phyloP scores from a whole-genome alignment of 148 eudicot species.

The Heliamphora exappendiculata region DNA sequence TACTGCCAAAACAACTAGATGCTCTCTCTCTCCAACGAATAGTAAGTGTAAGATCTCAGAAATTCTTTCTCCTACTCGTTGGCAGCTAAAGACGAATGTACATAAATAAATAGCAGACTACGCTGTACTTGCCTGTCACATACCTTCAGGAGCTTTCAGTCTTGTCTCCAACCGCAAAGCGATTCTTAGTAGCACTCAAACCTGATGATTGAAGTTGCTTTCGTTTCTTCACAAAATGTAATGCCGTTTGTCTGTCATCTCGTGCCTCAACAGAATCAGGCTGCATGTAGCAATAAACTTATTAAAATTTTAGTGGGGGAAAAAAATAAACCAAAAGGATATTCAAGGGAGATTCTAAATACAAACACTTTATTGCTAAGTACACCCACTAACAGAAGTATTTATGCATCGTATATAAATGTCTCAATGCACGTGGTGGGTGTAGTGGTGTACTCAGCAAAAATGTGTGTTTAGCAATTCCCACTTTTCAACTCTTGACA shows the following conservation, averaged over 20 bases:
- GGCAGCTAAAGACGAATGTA: not conserved
- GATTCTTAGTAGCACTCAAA: constrained; percentile 28
- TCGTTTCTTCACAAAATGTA: constrained; percentile 58
- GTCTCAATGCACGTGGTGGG: no score
- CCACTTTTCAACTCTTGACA: not conserved
- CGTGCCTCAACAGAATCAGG: constrained; percentile 55
- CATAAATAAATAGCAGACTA: not conserved
- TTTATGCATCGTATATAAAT: no score
- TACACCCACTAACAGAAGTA: no score
- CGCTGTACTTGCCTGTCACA: not conserved
- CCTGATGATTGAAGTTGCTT: constrained; percentile 67
- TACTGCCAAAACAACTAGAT: not conserved
- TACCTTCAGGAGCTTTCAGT: constrained; percentile 10
- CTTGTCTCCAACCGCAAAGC: constrained; percentile 52
- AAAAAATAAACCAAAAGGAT: not conserved
- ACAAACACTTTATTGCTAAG: no score
- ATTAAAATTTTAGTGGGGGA: not conserved
- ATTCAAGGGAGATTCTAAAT: no score
- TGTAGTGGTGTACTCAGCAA: no score
- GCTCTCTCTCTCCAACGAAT: no score
- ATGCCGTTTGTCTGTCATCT: constrained; percentile 54
- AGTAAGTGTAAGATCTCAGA: not conserved
- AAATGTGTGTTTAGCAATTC: no score
- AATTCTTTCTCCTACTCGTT: not conserved
- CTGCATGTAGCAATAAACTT: constrained; percentile 30